Conservation (phyloP, 768 basidiomycete species). For the Lactarius hatsudake region DNA sequence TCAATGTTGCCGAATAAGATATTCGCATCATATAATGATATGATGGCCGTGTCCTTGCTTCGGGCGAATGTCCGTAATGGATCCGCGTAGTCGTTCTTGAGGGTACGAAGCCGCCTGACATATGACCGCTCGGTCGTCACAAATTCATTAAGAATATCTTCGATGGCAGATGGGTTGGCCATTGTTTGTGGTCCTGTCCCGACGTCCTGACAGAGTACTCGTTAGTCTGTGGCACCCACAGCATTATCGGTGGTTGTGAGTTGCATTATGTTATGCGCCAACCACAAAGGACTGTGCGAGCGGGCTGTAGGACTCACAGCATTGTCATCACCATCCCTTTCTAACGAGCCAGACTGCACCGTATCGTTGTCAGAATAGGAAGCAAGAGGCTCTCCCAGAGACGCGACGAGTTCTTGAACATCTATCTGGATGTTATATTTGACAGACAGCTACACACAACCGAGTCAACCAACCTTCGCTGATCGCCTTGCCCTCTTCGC, state of each 20-base stretch:
- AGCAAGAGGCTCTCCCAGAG: slow-evolving; percentile 66
- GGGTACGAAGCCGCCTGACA: slow-evolving; percentile 72
- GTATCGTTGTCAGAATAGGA: slow-evolving; percentile 46
- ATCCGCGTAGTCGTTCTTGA: slow-evolving; percentile 88
- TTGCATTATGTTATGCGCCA: background rate
- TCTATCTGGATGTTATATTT: slow-evolving; percentile 12
- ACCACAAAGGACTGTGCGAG: background rate
- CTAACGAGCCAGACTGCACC: slow-evolving; percentile 41
- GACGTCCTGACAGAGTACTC: background rate
- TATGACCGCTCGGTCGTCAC: slow-evolving; percentile 89
- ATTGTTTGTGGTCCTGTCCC: slow-evolving; percentile 52
- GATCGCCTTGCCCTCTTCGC: slow-evolving; percentile 64
- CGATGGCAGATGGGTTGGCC: slow-evolving; percentile 62
- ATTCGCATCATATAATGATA: slow-evolving; percentile 88
- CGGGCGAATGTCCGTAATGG: slow-evolving; percentile 85
- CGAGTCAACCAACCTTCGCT: slow-evolving; percentile 52
- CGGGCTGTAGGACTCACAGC: slow-evolving; percentile 29
- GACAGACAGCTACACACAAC: background rate
- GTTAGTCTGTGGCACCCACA: background rate
- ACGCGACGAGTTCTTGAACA: slow-evolving; percentile 51
- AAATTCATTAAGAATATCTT: slow-evolving; percentile 80
- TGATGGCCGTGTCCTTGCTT: slow-evolving; percentile 80
- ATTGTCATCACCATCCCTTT: slow-evolving; percentile 32
- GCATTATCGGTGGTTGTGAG: background rate
- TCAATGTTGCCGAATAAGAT: slow-evolving; percentile 94